Evolutionary conservation across 192 early-diverging fungal genomes (phyloP).

Genomic region (Phycomyces blakesleeanus): DNA sequence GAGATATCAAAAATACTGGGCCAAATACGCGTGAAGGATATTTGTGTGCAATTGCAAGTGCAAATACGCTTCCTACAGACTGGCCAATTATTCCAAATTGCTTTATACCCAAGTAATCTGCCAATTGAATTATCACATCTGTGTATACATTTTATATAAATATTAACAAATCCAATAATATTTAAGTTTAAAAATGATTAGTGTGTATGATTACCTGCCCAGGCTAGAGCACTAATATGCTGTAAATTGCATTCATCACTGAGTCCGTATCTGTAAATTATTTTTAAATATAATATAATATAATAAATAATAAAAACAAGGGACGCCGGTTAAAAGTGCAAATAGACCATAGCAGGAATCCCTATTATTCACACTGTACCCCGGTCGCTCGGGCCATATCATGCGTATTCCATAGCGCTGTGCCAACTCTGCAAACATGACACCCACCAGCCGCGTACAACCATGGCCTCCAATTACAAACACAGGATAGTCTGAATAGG

Average conservation of each 20-base stretch:
- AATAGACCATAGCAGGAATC: not conserved
- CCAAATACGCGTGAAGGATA: slow-evolving; percentile 27
- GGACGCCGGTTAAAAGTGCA: too few relatives aligned
- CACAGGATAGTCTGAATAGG: slow-evolving; percentile 21
- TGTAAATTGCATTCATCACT: slow-evolving; percentile 31
- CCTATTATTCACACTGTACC: slow-evolving; percentile 14
- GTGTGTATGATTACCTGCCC: slow-evolving; percentile 25
- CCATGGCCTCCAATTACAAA: slow-evolving; percentile 39
- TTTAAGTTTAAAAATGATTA: not conserved
- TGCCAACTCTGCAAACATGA: slow-evolving; percentile 42
- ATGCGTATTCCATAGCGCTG: slow-evolving; percentile 26
- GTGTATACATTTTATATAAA: not conserved
- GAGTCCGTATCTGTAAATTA: slow-evolving; percentile 29
- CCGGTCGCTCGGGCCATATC: slow-evolving; percentile 40
- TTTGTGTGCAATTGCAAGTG: slow-evolving; percentile 30
- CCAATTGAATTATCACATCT: slow-evolving; percentile 34
- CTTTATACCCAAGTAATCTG: slow-evolving; percentile 21
- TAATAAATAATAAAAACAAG: too few relatives aligned
- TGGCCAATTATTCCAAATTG: slow-evolving; percentile 35
- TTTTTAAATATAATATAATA: too few relatives aligned
- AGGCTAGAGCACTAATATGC: slow-evolving; percentile 32
- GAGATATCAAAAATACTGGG: slow-evolving; percentile 31
- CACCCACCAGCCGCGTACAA: slow-evolving; percentile 33
- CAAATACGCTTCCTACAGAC: slow-evolving; percentile 40
- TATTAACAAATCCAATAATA: not conserved